Conservation (phyloP, 768 basidiomycete species). For the Kockovaella imperatae region DNA sequence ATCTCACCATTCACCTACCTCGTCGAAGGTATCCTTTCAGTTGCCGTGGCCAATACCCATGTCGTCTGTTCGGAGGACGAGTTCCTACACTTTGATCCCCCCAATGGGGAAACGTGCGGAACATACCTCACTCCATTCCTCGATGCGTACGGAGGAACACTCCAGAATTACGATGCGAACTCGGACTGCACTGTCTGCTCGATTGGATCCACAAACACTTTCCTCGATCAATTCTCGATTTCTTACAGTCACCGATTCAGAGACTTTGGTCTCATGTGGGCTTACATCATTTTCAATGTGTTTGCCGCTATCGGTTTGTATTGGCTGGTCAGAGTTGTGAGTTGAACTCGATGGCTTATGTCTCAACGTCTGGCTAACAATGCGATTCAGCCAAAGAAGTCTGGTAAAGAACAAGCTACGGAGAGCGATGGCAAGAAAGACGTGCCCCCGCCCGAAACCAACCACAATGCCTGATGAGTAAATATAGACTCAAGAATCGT, state of each 20-base stretch:
- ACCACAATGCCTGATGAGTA: too few relatives aligned
- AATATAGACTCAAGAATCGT: too few relatives aligned
- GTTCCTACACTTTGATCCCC: slow-evolving; percentile 64
- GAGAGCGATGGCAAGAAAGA: neutral
- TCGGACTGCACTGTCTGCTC: slow-evolving; percentile 63
- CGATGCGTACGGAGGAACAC: slow-evolving; percentile 59
- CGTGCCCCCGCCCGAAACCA: too few relatives aligned
- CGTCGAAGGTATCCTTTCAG: slow-evolving; percentile 24
- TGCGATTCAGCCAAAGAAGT: slow-evolving; percentile 14
- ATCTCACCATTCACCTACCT: slow-evolving; percentile 47
- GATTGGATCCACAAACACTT: slow-evolving; percentile 55
- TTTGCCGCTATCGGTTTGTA: slow-evolving; percentile 30
- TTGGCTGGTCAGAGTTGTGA: slow-evolving; percentile 34
- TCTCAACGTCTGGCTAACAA: neutral
- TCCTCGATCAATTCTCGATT: slow-evolving; percentile 56
- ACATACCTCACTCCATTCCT: slow-evolving; percentile 67
- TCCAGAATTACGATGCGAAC: slow-evolving; percentile 59
- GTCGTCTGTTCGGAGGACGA: slow-evolving; percentile 63
- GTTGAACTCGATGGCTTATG: neutral
- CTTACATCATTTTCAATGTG: slow-evolving; percentile 42
- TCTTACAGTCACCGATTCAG: slow-evolving; percentile 53
- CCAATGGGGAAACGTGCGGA: slow-evolving; percentile 62
- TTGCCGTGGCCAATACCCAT: slow-evolving; percentile 55
- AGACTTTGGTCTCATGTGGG: slow-evolving; percentile 53
- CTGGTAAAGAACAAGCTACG: slow-evolving; percentile 15